These are phyloP conservation scores for Allium fistulosum DNA, from an alignment of 106 monocot genomes.

Conservation along the genomic window DNA sequence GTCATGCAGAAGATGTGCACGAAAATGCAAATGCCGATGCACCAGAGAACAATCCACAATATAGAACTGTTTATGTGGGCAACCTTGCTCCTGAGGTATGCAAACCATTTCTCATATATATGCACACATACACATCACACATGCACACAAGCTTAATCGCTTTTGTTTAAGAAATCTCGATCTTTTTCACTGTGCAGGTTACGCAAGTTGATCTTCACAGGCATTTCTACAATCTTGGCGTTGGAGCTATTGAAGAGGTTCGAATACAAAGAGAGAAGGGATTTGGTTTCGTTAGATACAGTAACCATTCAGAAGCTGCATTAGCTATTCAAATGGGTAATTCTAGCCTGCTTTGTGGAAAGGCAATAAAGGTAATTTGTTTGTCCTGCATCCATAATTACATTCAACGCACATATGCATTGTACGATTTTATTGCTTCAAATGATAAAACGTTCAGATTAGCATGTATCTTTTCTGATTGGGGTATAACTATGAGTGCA, in stretches of 20 bases:
- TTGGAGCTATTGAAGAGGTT: conserved; percentile 54
- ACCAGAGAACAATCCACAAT: conserved; percentile 79
- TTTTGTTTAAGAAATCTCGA: no score
- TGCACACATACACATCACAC: background rate
- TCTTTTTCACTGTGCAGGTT: conserved; percentile 21
- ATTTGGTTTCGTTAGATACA: conserved; percentile 65
- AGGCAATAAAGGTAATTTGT: conserved; percentile 36
- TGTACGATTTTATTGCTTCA: background rate
- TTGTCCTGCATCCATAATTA: no score
- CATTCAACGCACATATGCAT: no score
- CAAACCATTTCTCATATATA: no score
- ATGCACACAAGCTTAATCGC: background rate
- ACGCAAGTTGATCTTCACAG: conserved; percentile 50
- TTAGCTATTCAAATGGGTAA: conserved; percentile 53
- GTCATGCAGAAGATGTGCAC: conserved; percentile 42
- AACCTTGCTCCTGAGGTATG: conserved; percentile 68
- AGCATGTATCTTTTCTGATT: background rate
- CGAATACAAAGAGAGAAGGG: conserved; percentile 61
- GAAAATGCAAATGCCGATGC: conserved; percentile 37
- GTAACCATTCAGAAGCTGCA: conserved; percentile 51
- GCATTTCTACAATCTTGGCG: conserved; percentile 34
- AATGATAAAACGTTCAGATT: background rate
- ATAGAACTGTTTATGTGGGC: conserved; percentile 83
- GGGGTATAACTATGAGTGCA: background rate
- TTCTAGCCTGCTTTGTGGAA: conserved; percentile 34